phyloP scores from a whole-genome alignment of 2,329 filamentous ascomycete species.

The Alternaria dauci region DNA sequence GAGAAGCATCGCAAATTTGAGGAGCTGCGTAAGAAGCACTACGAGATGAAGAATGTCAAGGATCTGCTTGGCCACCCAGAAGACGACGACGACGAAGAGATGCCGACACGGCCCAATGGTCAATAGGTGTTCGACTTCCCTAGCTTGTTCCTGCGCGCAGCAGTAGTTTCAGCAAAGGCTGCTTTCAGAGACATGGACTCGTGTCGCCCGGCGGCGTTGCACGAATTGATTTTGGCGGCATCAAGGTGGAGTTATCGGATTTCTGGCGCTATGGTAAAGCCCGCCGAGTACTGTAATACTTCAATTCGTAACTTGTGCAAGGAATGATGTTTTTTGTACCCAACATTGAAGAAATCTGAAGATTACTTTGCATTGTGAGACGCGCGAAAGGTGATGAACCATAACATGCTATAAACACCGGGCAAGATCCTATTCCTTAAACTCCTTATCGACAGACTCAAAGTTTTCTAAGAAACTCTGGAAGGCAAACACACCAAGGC shows the following conservation, averaged over 20 bases:
- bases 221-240: conserved; percentile 20
- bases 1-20: conserved; percentile 96
- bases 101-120: conserved; percentile 15
- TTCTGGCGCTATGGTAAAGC: conserved; percentile 4
- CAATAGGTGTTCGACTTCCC: background rate
- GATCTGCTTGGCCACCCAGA: conserved; percentile 70
- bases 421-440: conserved; percentile 53
- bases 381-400: background rate
- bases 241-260: conserved; percentile 21
- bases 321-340: background rate
- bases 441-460: conserved; percentile 85
- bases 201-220: conserved; percentile 3
- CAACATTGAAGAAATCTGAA: background rate
- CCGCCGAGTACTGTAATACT: conserved; percentile 1
- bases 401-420: background rate
- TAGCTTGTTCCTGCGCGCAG: background rate
- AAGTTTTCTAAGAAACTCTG: conserved; percentile 88
- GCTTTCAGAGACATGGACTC: background rate
- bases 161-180: background rate
- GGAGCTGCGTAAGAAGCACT: conserved; percentile 91
- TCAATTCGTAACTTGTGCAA: conserved; percentile 9
- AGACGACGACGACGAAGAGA: conserved; percentile 18
- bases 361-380: background rate
- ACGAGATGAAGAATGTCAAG: conserved; percentile 97
- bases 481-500: conserved; percentile 86